Conservation (phyloP, 179 eudicot genomes). For the Amaranthus tricolor region DNA sequence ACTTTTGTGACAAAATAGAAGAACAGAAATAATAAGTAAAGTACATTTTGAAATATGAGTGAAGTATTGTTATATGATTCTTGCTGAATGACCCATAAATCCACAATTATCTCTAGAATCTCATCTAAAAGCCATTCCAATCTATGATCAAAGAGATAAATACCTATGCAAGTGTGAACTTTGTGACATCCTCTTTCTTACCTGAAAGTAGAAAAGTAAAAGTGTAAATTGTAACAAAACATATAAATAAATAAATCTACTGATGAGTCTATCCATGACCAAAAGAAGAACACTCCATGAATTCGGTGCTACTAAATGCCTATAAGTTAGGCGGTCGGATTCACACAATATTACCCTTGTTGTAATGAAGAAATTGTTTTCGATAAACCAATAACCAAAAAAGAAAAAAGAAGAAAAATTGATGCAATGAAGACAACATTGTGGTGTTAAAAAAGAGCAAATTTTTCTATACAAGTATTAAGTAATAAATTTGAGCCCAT, state of each 20-base stretch:
- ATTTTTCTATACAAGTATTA: too few species aligned
- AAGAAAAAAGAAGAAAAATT: neutral
- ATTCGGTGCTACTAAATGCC: too few species aligned
- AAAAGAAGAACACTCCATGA: too few species aligned
- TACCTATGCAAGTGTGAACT: slow-evolving; percentile 64
- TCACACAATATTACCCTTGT: too few species aligned
- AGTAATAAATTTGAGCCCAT: too few species aligned
- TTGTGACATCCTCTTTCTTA: slow-evolving; percentile 66
- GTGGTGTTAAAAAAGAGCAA: neutral
- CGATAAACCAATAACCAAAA: too few species aligned
- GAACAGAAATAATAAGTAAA: neutral
- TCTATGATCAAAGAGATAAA: neutral
- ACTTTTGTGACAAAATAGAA: neutral
- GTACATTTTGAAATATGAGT: neutral
- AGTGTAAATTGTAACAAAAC: neutral
- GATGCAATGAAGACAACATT: neutral
- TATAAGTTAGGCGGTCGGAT: too few species aligned
- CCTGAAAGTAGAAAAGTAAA: slow-evolving; percentile 38
- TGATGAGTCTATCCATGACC: neutral
- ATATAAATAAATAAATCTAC: slow-evolving; percentile 10
- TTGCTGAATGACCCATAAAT: neutral
- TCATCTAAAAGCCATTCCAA: neutral
- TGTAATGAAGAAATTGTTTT: too few species aligned
- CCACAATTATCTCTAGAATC: neutral
- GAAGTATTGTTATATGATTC: neutral